Evolutionary conservation across 768 basidiomycete species (phyloP).

Genomic region (Termitomyces sp.): DNA sequence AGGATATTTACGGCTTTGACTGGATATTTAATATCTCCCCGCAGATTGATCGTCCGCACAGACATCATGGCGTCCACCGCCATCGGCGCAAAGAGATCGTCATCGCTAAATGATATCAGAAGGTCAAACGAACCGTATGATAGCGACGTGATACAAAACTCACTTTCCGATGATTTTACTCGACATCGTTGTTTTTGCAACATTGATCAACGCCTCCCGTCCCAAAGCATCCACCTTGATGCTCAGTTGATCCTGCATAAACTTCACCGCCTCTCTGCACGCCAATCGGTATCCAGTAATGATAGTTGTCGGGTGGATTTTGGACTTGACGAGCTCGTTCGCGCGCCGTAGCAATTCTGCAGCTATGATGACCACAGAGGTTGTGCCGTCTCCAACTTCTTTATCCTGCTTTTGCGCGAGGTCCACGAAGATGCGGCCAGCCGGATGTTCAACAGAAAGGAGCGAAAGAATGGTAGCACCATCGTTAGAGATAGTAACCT

Average conservation of each 20-base stretch:
- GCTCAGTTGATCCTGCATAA: conserved; percentile 96
- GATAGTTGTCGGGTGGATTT: conserved; percentile 98
- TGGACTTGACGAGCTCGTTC: conserved; percentile 96
- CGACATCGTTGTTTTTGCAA: conserved; percentile 97
- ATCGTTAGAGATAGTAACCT: conserved; percentile 99
- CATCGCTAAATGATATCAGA: conserved; percentile 58
- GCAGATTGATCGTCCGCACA: conserved; percentile 88
- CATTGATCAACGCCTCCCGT: conserved; percentile 87
- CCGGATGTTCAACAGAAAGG: conserved; percentile 93
- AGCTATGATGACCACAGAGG: conserved; percentile 95
- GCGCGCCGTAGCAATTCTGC: conserved; percentile 95
- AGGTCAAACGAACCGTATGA: background rate
- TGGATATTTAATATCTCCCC: conserved; percentile 97
- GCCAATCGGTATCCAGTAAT: conserved; percentile 98
- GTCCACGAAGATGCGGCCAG: conserved; percentile 95
- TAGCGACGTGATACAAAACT: conserved; percentile 24
- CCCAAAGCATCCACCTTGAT: conserved; percentile 93
- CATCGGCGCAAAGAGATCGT: conserved; percentile 97
- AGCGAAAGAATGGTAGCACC: conserved; percentile 97
- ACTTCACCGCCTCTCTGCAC: conserved; percentile 95
- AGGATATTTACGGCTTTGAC: conserved; percentile 98
- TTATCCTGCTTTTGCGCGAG: conserved; percentile 99
- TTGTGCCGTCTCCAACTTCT: conserved; percentile 98
- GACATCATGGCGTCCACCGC: conserved; percentile 98
- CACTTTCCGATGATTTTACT: conserved; percentile 98